Evolutionary conservation across 2,329 filamentous ascomycete species (phyloP), one percentile per base, ranked within the genome.

Genomic region (Boeremia exigua): DNA sequence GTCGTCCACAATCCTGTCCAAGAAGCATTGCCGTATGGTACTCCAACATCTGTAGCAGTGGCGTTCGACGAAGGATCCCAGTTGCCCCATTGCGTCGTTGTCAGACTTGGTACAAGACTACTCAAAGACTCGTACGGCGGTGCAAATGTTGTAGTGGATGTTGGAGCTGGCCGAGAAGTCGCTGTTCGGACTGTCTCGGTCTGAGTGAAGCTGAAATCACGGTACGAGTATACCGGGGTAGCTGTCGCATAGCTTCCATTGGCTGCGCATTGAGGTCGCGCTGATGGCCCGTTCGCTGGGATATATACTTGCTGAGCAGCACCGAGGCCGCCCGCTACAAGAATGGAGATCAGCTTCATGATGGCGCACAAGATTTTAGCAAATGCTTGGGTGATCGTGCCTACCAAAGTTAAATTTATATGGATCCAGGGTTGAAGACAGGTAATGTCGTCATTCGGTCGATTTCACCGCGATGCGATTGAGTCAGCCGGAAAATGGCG

Each of bases 81-180:
- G 39, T 75, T 77, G 10, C 76, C 76, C 76, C 76, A 79, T 53
- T 74, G 76, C 2, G 75, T 78, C 4, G 75, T 77, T 2, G 68
- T 72, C 42, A 76, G 50, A 40, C 69, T 61, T 0, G 74, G 72
- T 3, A 78, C 64, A 7, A 78, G 63, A 29, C 65, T 61, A 30
- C 72, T 74, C 38, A 78, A 59, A 1, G 64, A 71, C 12, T 62
- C 66, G 43, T 75, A 76, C 1, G 72, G 68, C n/a, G 70, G 61
- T 14, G 76, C 77, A 51, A 73, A 78, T 0, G 69, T 69, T 3
- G 70, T 71, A 1, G 67, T 72, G 0, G 71, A 67, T 5, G 67
- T 69, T 6, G 75, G 68, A 5, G 65, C 61, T 7, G 74, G 68
- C 11, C 68, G 56, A 3, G 75, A 71, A 1, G 72, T 78, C 6